A percentile compares a stretch with the other conserved stretches of the same genome.
Conservation (phyloP, 2,329 filamentous ascomycete genomes). For the Lachnellula suecica region DNA sequence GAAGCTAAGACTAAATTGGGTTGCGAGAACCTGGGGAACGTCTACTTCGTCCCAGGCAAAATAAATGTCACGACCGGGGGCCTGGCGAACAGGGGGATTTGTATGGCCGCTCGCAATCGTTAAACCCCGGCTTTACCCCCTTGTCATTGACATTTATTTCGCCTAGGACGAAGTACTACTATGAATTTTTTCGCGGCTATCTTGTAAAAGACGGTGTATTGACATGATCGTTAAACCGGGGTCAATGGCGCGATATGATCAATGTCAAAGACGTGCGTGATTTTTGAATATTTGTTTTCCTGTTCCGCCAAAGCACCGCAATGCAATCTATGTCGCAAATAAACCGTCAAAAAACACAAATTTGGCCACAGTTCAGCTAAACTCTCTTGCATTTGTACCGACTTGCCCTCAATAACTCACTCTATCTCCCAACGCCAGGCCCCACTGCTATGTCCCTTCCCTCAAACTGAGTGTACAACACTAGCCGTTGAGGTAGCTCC, state of each 20-base stretch:
- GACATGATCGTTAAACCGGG: neutral
- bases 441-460: slow-evolving; percentile 4
- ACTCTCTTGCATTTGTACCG: neutral
- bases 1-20: no score
- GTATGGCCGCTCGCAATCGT: no score
- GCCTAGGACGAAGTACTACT: no score
- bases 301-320: slow-evolving; percentile 1
- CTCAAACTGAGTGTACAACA: neutral
- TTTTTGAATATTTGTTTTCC: neutral
- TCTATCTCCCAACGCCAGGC: slow-evolving; percentile 13
- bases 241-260: no score
- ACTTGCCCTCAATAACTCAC: neutral
- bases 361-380: neutral
- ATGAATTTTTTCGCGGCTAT: neutral
- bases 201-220: neutral
- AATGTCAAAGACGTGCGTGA: no score
- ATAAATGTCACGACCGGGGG: no score
- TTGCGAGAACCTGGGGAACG: no score
- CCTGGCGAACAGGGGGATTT: no score
- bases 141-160: no score
- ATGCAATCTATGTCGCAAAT: slow-evolving; percentile 24
- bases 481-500: slow-evolving; percentile 62
- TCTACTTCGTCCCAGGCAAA: no score
- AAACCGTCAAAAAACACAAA: neutral
- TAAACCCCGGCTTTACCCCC: no score